phyloP scores from a whole-genome alignment of 2,329 filamentous ascomycete genomes.

The Nemania serpens region DNA sequence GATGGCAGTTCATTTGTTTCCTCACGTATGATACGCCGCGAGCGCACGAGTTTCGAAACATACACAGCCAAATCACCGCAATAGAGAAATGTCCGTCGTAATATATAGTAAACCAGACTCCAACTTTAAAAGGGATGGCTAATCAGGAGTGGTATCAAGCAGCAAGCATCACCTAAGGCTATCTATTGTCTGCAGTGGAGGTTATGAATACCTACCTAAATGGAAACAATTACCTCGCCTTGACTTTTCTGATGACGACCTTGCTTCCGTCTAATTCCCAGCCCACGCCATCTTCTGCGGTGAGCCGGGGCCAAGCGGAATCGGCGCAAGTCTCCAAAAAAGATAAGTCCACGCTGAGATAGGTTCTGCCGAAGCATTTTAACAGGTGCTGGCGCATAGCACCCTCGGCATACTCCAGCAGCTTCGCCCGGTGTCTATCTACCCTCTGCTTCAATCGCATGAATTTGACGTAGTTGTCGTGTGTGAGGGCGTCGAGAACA shows the following conservation, averaged over 20 bases:
- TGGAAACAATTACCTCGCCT: conserved; percentile 42
- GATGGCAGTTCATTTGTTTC: too few species aligned
- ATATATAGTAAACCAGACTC: conserved; percentile 13
- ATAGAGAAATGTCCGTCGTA: too few species aligned
- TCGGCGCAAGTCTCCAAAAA: conserved; percentile 74
- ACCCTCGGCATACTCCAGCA: conserved; percentile 82
- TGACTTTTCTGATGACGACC: conserved; percentile 73
- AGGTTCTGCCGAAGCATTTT: conserved; percentile 84
- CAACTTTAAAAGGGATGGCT: conserved; percentile 2
- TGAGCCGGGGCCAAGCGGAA: conserved; percentile 73
- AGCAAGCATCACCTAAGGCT: not conserved
- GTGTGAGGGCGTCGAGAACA: conserved; percentile 71
- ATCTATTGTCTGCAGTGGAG: conserved; percentile 20
- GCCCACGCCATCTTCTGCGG: conserved; percentile 72
- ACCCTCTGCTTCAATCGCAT: conserved; percentile 72
- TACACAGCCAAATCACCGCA: too few species aligned
- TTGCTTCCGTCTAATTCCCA: conserved; percentile 78
- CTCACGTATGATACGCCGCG: too few species aligned
- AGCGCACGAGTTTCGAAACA: too few species aligned
- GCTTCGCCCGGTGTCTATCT: conserved; percentile 76
- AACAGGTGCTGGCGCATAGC: conserved; percentile 76
- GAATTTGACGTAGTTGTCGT: conserved; percentile 83
- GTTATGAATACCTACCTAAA: conserved; percentile 39
- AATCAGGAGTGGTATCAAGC: not conserved
- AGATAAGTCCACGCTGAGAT: conserved; percentile 70